Evolutionary conservation across 805 yeast genomes (phyloP).

Genomic region (Candida krabiensis): DNA sequence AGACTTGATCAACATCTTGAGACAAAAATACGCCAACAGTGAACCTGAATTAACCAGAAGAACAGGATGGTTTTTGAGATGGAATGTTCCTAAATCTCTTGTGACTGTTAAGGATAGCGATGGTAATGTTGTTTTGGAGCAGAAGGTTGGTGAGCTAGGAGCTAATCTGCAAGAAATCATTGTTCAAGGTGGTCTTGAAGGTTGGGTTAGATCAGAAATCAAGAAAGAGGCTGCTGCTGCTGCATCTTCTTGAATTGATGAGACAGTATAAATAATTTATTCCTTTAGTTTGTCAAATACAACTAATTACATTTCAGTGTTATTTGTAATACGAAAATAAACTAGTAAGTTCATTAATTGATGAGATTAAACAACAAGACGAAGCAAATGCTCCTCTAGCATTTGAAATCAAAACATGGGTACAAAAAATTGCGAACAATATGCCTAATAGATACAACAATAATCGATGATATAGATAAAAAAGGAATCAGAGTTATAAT

Average conservation of each 20-base stretch:
- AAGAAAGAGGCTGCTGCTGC: too few relatives aligned
- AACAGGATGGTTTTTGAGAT: constrained; percentile 88
- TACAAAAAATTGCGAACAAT: neutral
- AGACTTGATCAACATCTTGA: constrained; percentile 69
- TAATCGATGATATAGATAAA: too few relatives aligned
- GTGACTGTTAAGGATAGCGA: constrained; percentile 75
- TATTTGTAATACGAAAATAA: neutral
- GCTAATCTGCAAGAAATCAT: constrained; percentile 94
- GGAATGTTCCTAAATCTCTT: constrained; percentile 87
- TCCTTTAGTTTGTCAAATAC: too few relatives aligned
- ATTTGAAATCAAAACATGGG: neutral
- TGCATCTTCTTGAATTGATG: too few relatives aligned
- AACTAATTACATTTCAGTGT: too few relatives aligned
- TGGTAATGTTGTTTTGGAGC: constrained; percentile 63
- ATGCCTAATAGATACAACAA: neutral
- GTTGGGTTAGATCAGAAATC: constrained; percentile 88
- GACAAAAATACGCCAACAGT: constrained; percentile 58
- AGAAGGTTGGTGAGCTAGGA: constrained; percentile 95
- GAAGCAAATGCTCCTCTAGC: neutral
- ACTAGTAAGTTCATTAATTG: neutral
- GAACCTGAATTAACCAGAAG: constrained; percentile 81
- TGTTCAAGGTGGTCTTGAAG: constrained; percentile 96
- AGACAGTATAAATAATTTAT: too few relatives aligned
- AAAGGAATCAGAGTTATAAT: constrained; percentile 25
- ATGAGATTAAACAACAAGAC: neutral